Base-by-base conservation (phyloP, 352 stramenopile genomes). In the Phytophthora fragariae region DNA sequence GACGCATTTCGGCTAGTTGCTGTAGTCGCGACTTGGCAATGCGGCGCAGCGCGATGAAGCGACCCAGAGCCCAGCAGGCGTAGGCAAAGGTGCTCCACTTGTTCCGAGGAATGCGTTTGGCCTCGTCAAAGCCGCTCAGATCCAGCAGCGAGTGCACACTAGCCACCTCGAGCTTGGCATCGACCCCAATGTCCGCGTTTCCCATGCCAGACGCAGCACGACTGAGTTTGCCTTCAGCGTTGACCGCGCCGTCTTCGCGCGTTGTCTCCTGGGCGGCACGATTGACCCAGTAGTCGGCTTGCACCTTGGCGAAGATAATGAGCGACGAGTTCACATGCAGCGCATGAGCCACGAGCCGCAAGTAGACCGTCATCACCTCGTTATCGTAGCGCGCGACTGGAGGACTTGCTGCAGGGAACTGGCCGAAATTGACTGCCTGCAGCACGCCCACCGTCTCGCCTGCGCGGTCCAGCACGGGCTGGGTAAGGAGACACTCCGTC, bases 231-330 rank as follows among this genome's bases (percentile, higher is more conserved):
- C 57, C 53, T 29, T 70, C 59, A n/a, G 11, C n/a, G 9, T n/a
- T 31, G 17, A 6, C 29, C 21, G 39, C 41, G 21, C 27, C 50
- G 50, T 65, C 59, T 58, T 75, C 66, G 44, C 53, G 72, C 39
- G 37, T 21, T 41, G 72, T 17, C 0, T 79, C 66, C 63, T 86
- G 57, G 5, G 77, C 76, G 2, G 80, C 81, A 17, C 86, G 86
- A 59, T 91, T 92, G 1, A 76, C 77, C 86, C 86, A 92, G 53
- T 93, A 92, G 54, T 94, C 88, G 0, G 83, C 80, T 64, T 94
- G 85, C 11, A 94, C 85, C 63, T 94, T 94, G 37, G 88, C 84
- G 64, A 92, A 93, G 66, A 92, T 94, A 56, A 94, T 91, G 12
- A 94, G 76, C 11, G 88, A 91, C 15, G 88, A 92, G 65, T 93